Conservation (phyloP, 805 yeast genomes). For the Saccharomycopsis oosterbeekiorum region DNA sequence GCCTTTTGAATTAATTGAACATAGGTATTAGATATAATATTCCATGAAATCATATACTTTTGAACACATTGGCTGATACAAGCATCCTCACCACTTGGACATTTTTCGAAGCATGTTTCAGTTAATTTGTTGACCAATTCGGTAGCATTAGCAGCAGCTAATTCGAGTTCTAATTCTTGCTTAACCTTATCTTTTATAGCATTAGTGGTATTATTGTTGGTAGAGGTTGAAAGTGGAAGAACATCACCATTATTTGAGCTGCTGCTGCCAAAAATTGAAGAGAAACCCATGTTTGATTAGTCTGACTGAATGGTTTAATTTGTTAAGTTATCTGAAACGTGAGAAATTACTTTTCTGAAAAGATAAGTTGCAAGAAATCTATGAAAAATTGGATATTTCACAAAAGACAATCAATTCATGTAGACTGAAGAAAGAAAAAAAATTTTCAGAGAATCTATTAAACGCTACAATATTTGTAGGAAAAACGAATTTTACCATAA, state of each 20-base stretch:
- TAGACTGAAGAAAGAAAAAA: not conserved
- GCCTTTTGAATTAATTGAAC: conserved; percentile 26
- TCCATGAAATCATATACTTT: conserved; percentile 90
- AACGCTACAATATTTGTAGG: no score
- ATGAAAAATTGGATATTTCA: not conserved
- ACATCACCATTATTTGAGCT: conserved; percentile 13
- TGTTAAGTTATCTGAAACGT: not conserved
- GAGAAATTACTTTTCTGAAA: not conserved
- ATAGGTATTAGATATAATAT: conserved; percentile 67
- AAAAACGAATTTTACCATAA: no score
- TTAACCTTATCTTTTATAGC: conserved; percentile 55
- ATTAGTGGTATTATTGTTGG: conserved; percentile 20
- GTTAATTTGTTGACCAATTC: conserved; percentile 78
- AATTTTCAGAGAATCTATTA: not conserved
- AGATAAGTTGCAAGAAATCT: not conserved
- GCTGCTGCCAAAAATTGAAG: conserved; percentile 22
- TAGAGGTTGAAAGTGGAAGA: conserved; percentile 22
- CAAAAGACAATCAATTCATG: not conserved
- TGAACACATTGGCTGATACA: conserved; percentile 56
- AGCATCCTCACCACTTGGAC: conserved; percentile 48
- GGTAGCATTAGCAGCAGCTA: conserved; percentile 87
- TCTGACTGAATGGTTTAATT: not conserved
- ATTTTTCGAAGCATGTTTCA: conserved; percentile 77
- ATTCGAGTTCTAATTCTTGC: conserved; percentile 64
- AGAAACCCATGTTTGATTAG: conserved; percentile 8